phyloP scores from a whole-genome alignment of 1,284 basidiomycete species.

The Melampsora larici-populina region DNA sequence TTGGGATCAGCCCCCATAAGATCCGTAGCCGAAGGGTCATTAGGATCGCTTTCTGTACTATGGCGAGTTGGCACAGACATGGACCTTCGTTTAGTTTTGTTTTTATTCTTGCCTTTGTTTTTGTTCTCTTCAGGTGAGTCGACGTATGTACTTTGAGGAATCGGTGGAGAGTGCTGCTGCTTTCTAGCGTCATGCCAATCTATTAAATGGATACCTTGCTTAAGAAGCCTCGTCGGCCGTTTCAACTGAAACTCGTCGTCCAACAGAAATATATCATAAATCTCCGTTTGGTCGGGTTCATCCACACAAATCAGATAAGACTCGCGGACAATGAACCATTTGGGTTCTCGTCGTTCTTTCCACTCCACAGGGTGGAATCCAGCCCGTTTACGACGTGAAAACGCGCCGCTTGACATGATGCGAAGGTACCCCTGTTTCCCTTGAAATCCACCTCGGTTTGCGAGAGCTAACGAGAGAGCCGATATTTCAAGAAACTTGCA shows the following conservation, averaged over 20 bases:
- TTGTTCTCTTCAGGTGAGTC: slow-evolving; percentile 19
- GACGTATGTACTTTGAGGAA: slow-evolving; percentile 7
- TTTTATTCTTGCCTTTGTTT: slow-evolving; percentile 8
- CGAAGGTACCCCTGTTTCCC: slow-evolving; percentile 83
- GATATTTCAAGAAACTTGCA: slow-evolving; percentile 94
- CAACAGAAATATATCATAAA: slow-evolving; percentile 92
- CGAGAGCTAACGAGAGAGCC: slow-evolving; percentile 76
- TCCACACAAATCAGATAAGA: slow-evolving; percentile 84
- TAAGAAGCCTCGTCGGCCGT: slow-evolving; percentile 55
- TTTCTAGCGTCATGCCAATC: slow-evolving; percentile 45
- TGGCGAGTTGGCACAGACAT: slow-evolving; percentile 49
- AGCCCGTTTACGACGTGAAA: slow-evolving; percentile 51
- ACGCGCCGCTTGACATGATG: slow-evolving; percentile 56
- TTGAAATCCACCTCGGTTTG: slow-evolving; percentile 71
- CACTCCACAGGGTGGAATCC: slow-evolving; percentile 60
- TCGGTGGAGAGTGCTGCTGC: slow-evolving; percentile 30
- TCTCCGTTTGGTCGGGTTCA: slow-evolving; percentile 73
- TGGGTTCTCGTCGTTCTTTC: slow-evolving; percentile 67
- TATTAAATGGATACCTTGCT: slow-evolving; percentile 51
- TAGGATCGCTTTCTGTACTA: slow-evolving; percentile 57
- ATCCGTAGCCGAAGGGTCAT: slow-evolving; percentile 48
- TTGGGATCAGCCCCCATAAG: slow-evolving; percentile 46
- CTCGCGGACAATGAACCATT: slow-evolving; percentile 92
- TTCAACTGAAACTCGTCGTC: slow-evolving; percentile 87
- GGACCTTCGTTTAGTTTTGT: slow-evolving; percentile 5